Evolutionary conservation across 1,139 yeast species (phyloP).

Genomic region (Scheffersomyces segobiensis): DNA sequence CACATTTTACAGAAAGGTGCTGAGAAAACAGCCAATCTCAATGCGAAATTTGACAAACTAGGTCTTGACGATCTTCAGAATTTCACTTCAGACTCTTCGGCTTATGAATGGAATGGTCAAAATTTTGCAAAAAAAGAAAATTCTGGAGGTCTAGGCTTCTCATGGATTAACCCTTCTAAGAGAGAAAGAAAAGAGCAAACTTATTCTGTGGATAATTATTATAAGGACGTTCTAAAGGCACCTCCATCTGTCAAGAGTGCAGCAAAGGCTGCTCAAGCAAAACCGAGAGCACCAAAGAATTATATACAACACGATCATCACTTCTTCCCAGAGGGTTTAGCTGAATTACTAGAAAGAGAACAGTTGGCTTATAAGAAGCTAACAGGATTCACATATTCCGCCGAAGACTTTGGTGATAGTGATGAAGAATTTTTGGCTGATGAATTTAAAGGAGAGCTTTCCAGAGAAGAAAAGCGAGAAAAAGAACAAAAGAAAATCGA

Average conservation of each 20-base stretch:
- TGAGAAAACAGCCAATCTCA: conserved; percentile 66
- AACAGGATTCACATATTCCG: conserved; percentile 67
- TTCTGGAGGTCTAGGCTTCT: conserved; percentile 39
- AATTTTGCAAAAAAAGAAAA: conserved; percentile 71
- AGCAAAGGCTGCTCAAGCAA: conserved; percentile 27
- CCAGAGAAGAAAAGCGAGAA: conserved; percentile 46
- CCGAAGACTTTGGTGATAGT: conserved; percentile 52
- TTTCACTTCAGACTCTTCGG: conserved; percentile 82
- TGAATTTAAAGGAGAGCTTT: conserved; percentile 37
- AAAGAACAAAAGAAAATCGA: conserved; percentile 68
- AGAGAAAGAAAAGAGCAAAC: conserved; percentile 89
- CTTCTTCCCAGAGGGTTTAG: conserved; percentile 70
- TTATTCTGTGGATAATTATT: conserved; percentile 84
- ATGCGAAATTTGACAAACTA: conserved; percentile 72
- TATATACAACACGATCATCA: conserved; percentile 84
- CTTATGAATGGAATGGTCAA: conserved; percentile 97
- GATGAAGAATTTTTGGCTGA: conserved; percentile 60
- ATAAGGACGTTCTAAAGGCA: conserved; percentile 69
- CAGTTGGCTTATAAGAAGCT: conserved; percentile 73
- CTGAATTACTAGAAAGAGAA: conserved; percentile 72
- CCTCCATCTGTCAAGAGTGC: conserved; percentile 16
- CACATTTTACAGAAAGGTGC: conserved; percentile 75
- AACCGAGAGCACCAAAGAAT: conserved; percentile 72
- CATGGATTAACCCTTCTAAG: conserved; percentile 87
- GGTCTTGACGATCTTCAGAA: conserved; percentile 93